Conservation (phyloP, 2,329 filamentous ascomycete genomes). For the Pseudogymnoascus sp. region DNA sequence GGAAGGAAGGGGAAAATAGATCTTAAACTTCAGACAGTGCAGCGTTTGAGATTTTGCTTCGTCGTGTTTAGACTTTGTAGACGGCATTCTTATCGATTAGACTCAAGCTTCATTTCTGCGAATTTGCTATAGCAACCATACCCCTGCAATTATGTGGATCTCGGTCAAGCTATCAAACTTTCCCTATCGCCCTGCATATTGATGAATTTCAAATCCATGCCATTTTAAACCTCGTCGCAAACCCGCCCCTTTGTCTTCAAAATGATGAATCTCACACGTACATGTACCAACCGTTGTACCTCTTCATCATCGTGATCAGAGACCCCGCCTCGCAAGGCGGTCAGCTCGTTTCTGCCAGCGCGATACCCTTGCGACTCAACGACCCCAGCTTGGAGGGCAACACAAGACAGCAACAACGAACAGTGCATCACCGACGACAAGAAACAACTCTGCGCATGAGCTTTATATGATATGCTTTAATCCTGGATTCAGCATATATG, state of each 20-base stretch:
- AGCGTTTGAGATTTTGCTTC: neutral
- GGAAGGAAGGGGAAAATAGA: neutral
- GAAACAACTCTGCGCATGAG: neutral
- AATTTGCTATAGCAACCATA: constrained; percentile 3
- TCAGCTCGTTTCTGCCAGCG: constrained; percentile 2
- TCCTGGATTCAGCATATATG: neutral
- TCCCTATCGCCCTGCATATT: constrained; percentile 6
- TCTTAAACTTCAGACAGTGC: neutral
- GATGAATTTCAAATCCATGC: constrained; percentile 6
- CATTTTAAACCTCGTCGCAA: constrained; percentile 5
- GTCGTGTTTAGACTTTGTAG: neutral
- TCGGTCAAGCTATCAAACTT: constrained; percentile 4
- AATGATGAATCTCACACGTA: neutral
- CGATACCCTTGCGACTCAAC: neutral
- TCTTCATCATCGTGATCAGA: neutral
- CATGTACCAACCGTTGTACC: constrained; percentile 2
- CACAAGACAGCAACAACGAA: constrained; percentile 4
- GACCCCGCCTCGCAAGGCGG: constrained; percentile 3
- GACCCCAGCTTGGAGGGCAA: neutral
- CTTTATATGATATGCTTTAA: neutral
- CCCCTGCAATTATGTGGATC: constrained; percentile 5
- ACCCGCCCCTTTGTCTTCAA: neutral
- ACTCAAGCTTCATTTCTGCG: neutral
- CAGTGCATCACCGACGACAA: neutral
- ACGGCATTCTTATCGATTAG: neutral